Conservation (phyloP, 2,329 filamentous ascomycete genomes). For the Fusarium mexicanum region DNA sequence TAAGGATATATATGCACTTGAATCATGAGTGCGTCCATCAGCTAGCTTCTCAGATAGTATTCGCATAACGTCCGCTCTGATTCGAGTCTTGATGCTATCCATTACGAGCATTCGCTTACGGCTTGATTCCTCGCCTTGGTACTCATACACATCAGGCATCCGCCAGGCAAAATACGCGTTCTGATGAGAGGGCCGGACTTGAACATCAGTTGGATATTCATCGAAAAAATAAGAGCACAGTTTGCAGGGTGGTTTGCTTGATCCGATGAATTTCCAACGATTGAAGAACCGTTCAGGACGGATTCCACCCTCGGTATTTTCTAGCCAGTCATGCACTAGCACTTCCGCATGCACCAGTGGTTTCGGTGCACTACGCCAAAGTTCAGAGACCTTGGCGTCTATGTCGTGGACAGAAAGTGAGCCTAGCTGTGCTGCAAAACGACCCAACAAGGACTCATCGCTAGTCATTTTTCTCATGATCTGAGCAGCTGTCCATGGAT, state of each 20-base stretch:
- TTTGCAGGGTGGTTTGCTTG: conserved; percentile 1
- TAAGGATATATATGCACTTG: background rate
- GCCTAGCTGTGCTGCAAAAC: background rate
- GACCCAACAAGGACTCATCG: background rate
- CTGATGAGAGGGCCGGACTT: background rate
- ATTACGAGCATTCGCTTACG: background rate
- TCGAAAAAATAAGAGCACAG: background rate
- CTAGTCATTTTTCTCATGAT: background rate
- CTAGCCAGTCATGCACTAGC: background rate
- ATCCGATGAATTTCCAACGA: conserved; percentile 3
- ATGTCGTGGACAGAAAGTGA: background rate
- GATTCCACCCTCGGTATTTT: background rate
- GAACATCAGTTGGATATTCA: background rate
- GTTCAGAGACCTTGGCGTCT: background rate
- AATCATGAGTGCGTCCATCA: background rate
- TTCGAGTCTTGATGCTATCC: background rate
- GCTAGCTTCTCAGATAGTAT: background rate
- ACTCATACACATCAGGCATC: background rate
- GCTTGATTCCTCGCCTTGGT: background rate
- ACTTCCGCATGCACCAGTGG: background rate
- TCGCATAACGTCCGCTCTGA: background rate
- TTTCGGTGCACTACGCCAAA: background rate
- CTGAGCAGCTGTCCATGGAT: background rate
- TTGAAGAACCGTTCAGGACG: background rate
- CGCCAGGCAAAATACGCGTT: background rate